A percentile compares a stretch with the other conserved stretches of the same genome.
phyloP scores from a whole-genome alignment of 2,329 filamentous ascomycete species.

The Talaromyces sp. region DNA sequence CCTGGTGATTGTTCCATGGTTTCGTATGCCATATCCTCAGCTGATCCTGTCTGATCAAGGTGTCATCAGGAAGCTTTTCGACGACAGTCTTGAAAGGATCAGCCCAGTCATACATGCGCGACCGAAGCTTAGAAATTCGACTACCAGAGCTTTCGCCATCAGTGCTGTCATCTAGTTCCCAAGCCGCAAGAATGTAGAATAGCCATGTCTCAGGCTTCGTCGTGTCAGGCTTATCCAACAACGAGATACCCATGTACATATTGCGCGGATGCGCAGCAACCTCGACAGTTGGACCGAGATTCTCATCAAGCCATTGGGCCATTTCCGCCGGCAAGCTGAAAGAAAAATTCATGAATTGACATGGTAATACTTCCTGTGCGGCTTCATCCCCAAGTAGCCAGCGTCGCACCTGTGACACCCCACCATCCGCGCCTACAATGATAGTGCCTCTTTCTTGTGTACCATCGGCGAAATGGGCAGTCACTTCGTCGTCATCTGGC shows the following conservation, averaged over 20 bases:
- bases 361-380: constrained; percentile 6
- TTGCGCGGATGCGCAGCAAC: constrained; percentile 5
- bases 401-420: constrained; percentile 8
- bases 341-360: constrained; percentile 14
- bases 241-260: constrained; percentile 10
- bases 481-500: not conserved
- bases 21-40: constrained; percentile 14
- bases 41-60: constrained; percentile 6
- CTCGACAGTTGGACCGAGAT: constrained; percentile 10
- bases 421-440: constrained; percentile 12
- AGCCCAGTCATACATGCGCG: constrained; percentile 11
- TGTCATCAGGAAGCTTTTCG: constrained; percentile 8
- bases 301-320: constrained; percentile 1
- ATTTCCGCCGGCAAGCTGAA: constrained; percentile 1
- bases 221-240: constrained; percentile 11
- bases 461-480: constrained; percentile 10
- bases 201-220: constrained; percentile 8
- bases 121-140: not conserved
- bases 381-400: constrained; percentile 8
- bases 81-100: constrained; percentile 7
- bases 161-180: not conserved
- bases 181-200: constrained; percentile 12
- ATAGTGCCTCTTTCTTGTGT: constrained; percentile 8
- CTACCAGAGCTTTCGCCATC: not conserved
- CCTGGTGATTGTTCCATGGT: constrained; percentile 10